phyloP scores from a whole-genome alignment of 108 stramenopile genomes.

The Cyclotella cryptica region DNA sequence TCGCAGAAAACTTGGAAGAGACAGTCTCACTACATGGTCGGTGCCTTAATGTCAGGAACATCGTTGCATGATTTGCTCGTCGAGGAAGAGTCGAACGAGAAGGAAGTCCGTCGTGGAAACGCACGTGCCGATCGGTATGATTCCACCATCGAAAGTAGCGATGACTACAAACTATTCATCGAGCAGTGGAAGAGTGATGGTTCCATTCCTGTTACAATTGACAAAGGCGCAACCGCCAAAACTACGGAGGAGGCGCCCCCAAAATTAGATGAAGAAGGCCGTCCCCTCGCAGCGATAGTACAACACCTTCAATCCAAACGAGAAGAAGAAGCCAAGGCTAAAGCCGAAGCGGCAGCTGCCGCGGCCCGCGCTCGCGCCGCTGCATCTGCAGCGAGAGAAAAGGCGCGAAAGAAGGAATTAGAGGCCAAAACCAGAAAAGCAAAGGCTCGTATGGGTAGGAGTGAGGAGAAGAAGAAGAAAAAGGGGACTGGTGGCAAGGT shows the following conservation, averaged over 20 bases:
- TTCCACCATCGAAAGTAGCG: slow-evolving; percentile 51
- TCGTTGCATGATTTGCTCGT: slow-evolving; percentile 26
- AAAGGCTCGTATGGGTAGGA: neutral
- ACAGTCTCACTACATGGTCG: slow-evolving; percentile 30
- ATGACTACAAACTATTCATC: slow-evolving; percentile 50
- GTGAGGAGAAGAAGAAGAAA: slow-evolving; percentile 1
- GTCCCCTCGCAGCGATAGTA: slow-evolving; percentile 47
- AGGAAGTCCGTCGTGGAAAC: slow-evolving; percentile 2
- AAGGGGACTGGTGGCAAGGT: neutral
- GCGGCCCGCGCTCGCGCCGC: slow-evolving; percentile 33
- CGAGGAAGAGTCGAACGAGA: slow-evolving; percentile 14
- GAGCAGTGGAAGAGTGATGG: too few species aligned
- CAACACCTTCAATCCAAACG: slow-evolving; percentile 40
- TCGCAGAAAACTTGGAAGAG: slow-evolving; percentile 57
- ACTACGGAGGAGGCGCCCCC: too few species aligned
- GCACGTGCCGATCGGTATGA: slow-evolving; percentile 46
- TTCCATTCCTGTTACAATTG: too few species aligned
- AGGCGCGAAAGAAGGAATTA: slow-evolving; percentile 32
- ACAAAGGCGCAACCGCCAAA: too few species aligned
- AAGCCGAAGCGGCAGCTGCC: slow-evolving; percentile 37
- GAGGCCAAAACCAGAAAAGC: neutral
- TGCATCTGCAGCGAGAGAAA: slow-evolving; percentile 26
- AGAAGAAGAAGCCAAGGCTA: slow-evolving; percentile 34
- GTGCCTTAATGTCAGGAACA: slow-evolving; percentile 19
- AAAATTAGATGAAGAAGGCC: slow-evolving; percentile 52